Base-by-base conservation (phyloP, 169 alveolate species). In the Babesia ovis region DNA sequence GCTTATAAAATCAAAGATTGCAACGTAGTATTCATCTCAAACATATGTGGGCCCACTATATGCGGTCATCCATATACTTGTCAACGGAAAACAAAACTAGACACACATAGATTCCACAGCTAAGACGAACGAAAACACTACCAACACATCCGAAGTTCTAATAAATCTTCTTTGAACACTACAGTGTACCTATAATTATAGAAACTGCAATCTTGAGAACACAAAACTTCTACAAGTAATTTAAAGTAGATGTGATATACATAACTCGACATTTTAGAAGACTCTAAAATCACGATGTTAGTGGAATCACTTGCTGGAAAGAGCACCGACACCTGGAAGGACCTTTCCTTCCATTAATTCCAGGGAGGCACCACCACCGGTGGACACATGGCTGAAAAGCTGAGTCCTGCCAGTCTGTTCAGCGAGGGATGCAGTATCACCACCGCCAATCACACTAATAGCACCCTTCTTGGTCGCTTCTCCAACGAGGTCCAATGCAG, bases 351-450 rank as follows among this genome's bases (percentile, higher is more conserved):
- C 99, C 55, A 97, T 88, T 2, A 98, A 91, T 83, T 97, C 99
- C 31, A 98, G 90, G 4, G 99, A 95, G 6, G 99, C 99, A 18
- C 99, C 99, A 23, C 99, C 99, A 16, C 99, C 99, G 11, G 99
- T 98, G 61, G 98, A 93, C 22, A 97, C 98, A 68, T 97, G 99
- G 50, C 98, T 94, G 75, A 98, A 92, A 73, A 90, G 76, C 34
- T 83, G 68, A 39, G 93, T 90, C 35, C 91, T 85, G 42, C 94
- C 95, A 41, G 92, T 85, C 41, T 85, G 83, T 77, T 93, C 95
- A 0, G 96, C 97, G 32, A 95, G 85, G 27, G 97, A 85, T 20
- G 98, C 98, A 16, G 98, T 95, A 74, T 97, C 99, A 14, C 99
- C 99, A 20, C 97, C 98, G 11, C 97, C 98, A 39, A 94, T 95